These are phyloP conservation scores for Trichoderma sp. DNA, from an alignment of 2,329 filamentous ascomycete species.

Conservation along the genomic window DNA sequence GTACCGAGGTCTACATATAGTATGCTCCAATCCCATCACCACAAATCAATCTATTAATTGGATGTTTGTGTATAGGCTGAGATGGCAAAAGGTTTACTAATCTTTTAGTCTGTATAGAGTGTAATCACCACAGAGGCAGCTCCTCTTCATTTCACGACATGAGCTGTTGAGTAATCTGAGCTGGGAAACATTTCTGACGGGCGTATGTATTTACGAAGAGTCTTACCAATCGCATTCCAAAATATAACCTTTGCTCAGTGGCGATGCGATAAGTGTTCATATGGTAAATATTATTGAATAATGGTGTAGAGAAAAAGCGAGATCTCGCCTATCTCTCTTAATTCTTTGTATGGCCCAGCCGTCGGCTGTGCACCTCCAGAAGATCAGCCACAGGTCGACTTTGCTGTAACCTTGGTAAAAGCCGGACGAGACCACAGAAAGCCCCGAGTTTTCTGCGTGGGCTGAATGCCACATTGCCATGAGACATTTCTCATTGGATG, in stretches of 20 bases:
- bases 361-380: not conserved
- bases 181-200: not conserved
- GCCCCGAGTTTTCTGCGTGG: not conserved
- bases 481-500: constrained; percentile 2
- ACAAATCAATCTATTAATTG: not conserved
- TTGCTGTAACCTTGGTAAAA: not conserved
- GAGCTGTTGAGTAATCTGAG: not conserved
- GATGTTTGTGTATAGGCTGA: not conserved
- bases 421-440: not conserved
- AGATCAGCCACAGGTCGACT: not conserved
- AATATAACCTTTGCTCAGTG: not conserved
- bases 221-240: not conserved
- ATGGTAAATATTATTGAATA: not conserved
- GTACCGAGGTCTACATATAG: not conserved
- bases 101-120: not conserved
- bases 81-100: not conserved
- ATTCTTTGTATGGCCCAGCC: not conserved
- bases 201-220: not conserved
- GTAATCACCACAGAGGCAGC: not conserved
- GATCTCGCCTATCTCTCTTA: not conserved
- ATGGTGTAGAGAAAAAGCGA: not conserved
- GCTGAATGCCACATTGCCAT: constrained; percentile 1
- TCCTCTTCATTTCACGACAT: not conserved
- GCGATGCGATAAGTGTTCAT: not conserved
- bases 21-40: not conserved